Percentiles rank a stretch among this genome's conserved stretches.
phyloP scores from a whole-genome alignment of 2,329 filamentous ascomycete genomes.

The Clonostachys sp. region DNA sequence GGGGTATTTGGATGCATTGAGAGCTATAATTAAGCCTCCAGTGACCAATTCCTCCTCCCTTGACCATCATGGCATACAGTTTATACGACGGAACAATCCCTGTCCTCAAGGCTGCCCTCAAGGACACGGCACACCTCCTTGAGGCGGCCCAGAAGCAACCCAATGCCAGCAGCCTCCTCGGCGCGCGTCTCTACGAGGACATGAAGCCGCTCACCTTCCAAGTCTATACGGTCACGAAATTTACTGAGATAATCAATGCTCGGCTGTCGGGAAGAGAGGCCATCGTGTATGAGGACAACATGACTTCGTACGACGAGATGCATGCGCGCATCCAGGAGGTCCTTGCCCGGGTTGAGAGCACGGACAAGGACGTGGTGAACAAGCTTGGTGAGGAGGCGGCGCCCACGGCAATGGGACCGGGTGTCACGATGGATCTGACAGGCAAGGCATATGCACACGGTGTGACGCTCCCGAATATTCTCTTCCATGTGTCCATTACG shows the following conservation, averaged over 20 bases:
- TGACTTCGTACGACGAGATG: constrained; percentile 19
- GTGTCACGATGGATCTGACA: constrained; percentile 6
- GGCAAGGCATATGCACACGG: constrained; percentile 23
- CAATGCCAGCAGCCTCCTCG: constrained; percentile 16
- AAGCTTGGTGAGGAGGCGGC: constrained; percentile 14
- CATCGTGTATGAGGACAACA: constrained; percentile 13
- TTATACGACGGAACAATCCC: constrained; percentile 25
- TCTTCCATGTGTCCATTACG: constrained; percentile 53
- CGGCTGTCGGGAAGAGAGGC: constrained; percentile 17
- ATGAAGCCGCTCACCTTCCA: constrained; percentile 31
- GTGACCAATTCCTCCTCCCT: no score
- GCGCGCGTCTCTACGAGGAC: constrained; percentile 23
- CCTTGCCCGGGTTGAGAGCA: constrained; percentile 14
- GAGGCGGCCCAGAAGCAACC: constrained; percentile 19
- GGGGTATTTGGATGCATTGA: no score
- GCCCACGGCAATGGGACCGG: constrained; percentile 11
- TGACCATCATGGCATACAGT: constrained; percentile 12
- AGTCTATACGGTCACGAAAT: constrained; percentile 18
- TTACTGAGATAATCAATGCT: constrained; percentile 15
- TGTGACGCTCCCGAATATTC: constrained; percentile 46
- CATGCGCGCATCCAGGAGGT: constrained; percentile 18
- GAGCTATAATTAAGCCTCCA: no score
- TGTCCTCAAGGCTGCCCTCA: constrained; percentile 14
- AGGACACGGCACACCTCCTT: constrained; percentile 17
- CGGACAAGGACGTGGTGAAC: constrained; percentile 22